These are phyloP conservation scores for Macrophomina pseudophaseolina DNA, from an alignment of 2,329 filamentous ascomycete species.

Conservation along the genomic window DNA sequence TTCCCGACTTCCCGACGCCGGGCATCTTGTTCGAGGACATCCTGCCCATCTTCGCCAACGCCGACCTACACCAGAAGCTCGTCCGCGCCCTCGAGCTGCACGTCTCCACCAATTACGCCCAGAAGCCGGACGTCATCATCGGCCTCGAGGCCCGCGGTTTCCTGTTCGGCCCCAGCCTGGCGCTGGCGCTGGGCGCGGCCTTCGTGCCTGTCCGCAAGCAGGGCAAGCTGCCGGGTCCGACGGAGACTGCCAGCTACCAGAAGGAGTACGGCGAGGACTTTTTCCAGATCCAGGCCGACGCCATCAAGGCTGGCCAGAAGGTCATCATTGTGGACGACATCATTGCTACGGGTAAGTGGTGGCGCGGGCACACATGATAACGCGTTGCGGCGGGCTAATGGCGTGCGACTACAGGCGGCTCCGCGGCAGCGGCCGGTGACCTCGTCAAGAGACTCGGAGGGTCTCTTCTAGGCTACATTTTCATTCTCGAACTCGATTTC, in stretches of 20 bases:
- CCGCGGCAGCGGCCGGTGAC: slow-evolving; percentile 82
- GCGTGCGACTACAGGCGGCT: slow-evolving; percentile 69
- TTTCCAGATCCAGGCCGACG: slow-evolving; percentile 93
- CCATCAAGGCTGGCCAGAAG: slow-evolving; percentile 83
- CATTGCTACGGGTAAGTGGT: slow-evolving; percentile 86
- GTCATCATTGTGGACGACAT: slow-evolving; percentile 97
- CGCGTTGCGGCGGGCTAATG: slow-evolving; percentile 9
- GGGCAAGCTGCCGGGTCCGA: slow-evolving; percentile 93
- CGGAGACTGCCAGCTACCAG: slow-evolving; percentile 81
- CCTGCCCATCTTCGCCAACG: slow-evolving; percentile 89
- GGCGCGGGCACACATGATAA: neutral
- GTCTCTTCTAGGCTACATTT: slow-evolving; percentile 84
- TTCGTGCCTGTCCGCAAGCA: slow-evolving; percentile 95
- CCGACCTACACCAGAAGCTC: slow-evolving; percentile 73
- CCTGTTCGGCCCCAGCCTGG: slow-evolving; percentile 89
- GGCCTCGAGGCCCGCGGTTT: slow-evolving; percentile 95
- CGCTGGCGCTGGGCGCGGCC: slow-evolving; percentile 77
- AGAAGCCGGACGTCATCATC: slow-evolving; percentile 85
- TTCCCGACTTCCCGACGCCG: slow-evolving; percentile 87
- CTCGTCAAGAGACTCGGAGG: slow-evolving; percentile 88
- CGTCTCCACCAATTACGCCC: slow-evolving; percentile 66
- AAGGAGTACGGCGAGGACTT: slow-evolving; percentile 97
- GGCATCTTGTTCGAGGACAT: slow-evolving; percentile 98
- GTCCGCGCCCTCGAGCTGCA: slow-evolving; percentile 86
- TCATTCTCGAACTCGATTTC: slow-evolving; percentile 94